Percentiles rank a stretch among this genome's conserved stretches.
Conservation (phyloP, 192 early-diverging fungal species). For the Globomyces pollinis-pini region DNA sequence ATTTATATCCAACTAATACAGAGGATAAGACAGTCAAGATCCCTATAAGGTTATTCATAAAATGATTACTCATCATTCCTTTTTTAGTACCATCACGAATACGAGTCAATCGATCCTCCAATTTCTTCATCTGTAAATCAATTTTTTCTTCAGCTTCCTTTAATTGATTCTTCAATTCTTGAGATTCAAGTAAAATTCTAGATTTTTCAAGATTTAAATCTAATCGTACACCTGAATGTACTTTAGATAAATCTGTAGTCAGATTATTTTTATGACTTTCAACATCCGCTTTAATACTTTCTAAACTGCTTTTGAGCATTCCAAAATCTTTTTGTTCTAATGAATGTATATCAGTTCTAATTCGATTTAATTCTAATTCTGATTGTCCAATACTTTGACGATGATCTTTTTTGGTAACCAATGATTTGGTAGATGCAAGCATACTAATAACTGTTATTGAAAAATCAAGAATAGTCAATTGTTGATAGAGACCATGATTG, state of each 20-base stretch:
- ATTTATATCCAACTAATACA: not conserved
- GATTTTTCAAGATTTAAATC: slow-evolving; percentile 90
- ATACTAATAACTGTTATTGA: no score
- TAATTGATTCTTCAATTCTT: slow-evolving; percentile 27
- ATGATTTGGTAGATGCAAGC: slow-evolving; percentile 29
- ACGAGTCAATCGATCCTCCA: slow-evolving; percentile 30
- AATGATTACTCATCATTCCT: not conserved
- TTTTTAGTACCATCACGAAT: not conserved
- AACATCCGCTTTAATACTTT: slow-evolving; percentile 65
- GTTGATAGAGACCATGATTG: not conserved
- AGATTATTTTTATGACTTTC: slow-evolving; percentile 71
- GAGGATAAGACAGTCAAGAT: not conserved
- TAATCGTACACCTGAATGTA: slow-evolving; percentile 73
- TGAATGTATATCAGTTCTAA: slow-evolving; percentile 78
- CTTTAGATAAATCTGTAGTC: slow-evolving; percentile 68
- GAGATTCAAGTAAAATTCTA: slow-evolving; percentile 71
- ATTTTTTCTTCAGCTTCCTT: slow-evolving; percentile 22
- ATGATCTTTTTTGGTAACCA: slow-evolving; percentile 78
- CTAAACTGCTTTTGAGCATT: slow-evolving; percentile 69
- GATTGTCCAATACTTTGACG: slow-evolving; percentile 52
- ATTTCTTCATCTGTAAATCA: slow-evolving; percentile 17
- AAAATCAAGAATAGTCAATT: no score
- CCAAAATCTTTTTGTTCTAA: slow-evolving; percentile 78
- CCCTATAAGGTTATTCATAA: no score
- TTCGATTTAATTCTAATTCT: slow-evolving; percentile 72